These are phyloP conservation scores for Salicornia ramosissima DNA, from an alignment of 148 eudicot genomes.

Conservation along the genomic window DNA sequence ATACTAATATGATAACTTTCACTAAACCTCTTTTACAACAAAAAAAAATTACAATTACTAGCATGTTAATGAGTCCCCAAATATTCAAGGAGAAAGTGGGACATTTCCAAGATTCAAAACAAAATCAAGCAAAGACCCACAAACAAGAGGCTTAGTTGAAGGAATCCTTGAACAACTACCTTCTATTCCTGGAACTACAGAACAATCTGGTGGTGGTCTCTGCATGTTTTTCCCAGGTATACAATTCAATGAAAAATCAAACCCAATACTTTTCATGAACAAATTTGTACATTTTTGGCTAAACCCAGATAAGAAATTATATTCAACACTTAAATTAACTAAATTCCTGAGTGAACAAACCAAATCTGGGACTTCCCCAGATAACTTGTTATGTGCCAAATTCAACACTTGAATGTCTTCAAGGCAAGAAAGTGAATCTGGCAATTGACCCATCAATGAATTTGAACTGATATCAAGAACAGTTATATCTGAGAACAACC, in stretches of 20 bases:
- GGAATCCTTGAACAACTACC: slow-evolving; percentile 56
- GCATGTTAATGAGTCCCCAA: not conserved
- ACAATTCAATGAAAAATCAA: slow-evolving; percentile 69
- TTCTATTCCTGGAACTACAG: slow-evolving; percentile 40
- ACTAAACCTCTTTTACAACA: too few species aligned
- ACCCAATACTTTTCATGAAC: slow-evolving; percentile 42
- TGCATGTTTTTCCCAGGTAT: slow-evolving; percentile 60
- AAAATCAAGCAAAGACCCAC: slow-evolving; percentile 46
- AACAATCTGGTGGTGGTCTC: slow-evolving; percentile 66
- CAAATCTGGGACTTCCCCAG: slow-evolving; percentile 65
- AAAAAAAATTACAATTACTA: not conserved
- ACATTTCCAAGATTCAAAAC: slow-evolving; percentile 11
- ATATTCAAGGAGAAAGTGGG: slow-evolving; percentile 36
- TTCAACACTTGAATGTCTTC: slow-evolving; percentile 59
- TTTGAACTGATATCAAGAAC: slow-evolving; percentile 72
- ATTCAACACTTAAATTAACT: slow-evolving; percentile 56
- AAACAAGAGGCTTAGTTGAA: slow-evolving; percentile 46
- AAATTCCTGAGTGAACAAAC: slow-evolving; percentile 58
- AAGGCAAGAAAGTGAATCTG: slow-evolving; percentile 68
- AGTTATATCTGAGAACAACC: slow-evolving; percentile 65
- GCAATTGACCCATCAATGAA: slow-evolving; percentile 69
- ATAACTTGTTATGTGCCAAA: slow-evolving; percentile 56
- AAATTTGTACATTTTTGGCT: slow-evolving; percentile 49
- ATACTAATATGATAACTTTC: too few species aligned
- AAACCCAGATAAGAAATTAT: slow-evolving; percentile 74